Base-by-base conservation (phyloP, 768 basidiomycete species). In the Boletus huronensis region DNA sequence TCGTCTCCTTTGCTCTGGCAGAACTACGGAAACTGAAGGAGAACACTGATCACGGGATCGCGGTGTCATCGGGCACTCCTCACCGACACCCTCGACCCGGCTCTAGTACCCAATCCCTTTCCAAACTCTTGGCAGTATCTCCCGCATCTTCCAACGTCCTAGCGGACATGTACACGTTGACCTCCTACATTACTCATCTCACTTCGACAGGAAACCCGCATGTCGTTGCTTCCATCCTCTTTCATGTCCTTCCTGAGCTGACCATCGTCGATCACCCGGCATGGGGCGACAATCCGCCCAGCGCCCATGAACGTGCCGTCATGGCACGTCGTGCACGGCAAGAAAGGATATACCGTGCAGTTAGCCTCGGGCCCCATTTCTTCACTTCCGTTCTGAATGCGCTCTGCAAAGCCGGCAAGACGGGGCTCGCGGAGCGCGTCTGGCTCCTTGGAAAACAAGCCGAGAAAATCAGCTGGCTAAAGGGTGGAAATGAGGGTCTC, bases 371-470 rank as follows among this genome's bases (percentile, higher is more conserved):
- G 0, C 87, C 90, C 0, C 65, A 77, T 52, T 75, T 87, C 55
- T 82, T 88, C 59, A 74, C 81, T 1, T 68, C 75, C 3, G 67
- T 90, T 10, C 66, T 93, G 31, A 80, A 83, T 54, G 84, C 83
- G 0, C 70, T 91, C 39, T 65, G 71, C 53, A 87, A 87, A 59
- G 71, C 77, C 0, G 81, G 84, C 0, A 73, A 72, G 57, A 77
- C 77, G 0, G 79, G 79, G 0, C 67, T 83, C 4, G 81, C 84
- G 0, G 83, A 86, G 62, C 78, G 81, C 17, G 76, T 92, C 2
- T 91, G 87, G 82, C 58, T 74, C 14, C 73, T 85, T 21, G 87
- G 82, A 9, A 77, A 78, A 59, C 71, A 77, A 54, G 86, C 85
- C 0, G 84, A 89, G 63, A 69, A 65, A 32, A 70, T 69, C 26